Percentiles rank a stretch among this genome's conserved stretches.
Evolutionary conservation across 2,329 filamentous ascomycete genomes (phyloP).

Genomic region (Aspergillus sp.): DNA sequence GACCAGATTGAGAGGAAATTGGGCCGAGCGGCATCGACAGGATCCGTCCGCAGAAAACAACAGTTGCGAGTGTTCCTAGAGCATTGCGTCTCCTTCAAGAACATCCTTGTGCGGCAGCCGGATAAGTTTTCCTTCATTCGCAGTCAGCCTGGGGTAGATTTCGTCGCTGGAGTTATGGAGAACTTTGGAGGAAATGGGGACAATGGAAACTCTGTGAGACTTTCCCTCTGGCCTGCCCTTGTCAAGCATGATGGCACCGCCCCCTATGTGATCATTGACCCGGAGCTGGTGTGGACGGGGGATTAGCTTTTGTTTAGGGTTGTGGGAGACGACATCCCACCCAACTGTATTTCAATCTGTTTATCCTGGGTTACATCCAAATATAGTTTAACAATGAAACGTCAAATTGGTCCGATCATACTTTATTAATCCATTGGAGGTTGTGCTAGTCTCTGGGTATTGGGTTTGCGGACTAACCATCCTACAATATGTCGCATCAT

Average conservation of each 20-base stretch:
- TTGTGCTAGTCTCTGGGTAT: too few species aligned
- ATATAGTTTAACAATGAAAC: too few species aligned
- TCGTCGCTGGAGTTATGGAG: background rate
- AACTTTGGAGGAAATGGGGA: background rate
- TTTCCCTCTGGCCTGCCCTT: conserved; percentile 11
- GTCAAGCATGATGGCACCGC: background rate
- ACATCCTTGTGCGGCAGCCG: background rate
- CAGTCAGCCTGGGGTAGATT: background rate
- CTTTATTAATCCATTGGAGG: too few species aligned
- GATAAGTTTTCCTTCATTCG: background rate
- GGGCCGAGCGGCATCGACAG: background rate
- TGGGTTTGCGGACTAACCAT: too few species aligned
- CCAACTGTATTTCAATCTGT: background rate
- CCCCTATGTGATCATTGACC: background rate
- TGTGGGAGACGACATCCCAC: background rate
- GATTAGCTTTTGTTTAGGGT: background rate
- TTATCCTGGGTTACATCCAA: background rate
- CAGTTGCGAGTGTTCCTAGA: conserved; percentile 3
- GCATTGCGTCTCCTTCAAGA: conserved; percentile 5
- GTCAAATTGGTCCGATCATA: too few species aligned
- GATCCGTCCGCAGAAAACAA: background rate
- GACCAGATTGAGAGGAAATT: background rate
- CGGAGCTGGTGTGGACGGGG: conserved; percentile 8
- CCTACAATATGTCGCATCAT: too few species aligned
- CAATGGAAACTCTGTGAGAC: background rate